phyloP scores from a whole-genome alignment of 179 eudicot species.

The Gypsophila paniculata region DNA sequence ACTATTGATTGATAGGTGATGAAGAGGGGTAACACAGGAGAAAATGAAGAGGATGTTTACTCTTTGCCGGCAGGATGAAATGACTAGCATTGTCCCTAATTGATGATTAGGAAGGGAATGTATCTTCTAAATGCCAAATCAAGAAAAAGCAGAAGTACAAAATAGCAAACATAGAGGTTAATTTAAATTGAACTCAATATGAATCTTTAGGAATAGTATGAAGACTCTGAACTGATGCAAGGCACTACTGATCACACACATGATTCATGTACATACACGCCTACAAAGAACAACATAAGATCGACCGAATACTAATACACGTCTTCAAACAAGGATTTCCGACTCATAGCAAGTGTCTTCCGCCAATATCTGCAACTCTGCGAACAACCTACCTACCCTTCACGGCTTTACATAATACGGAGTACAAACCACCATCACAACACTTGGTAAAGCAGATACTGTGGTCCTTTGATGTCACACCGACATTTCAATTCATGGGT shows the following conservation, averaged over 20 bases:
- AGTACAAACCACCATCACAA: constrained; percentile 1
- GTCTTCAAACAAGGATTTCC: constrained; percentile 7
- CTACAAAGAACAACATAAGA: constrained; percentile 18
- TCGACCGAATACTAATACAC: not conserved
- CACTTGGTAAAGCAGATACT: constrained; percentile 7
- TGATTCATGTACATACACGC: constrained; percentile 15
- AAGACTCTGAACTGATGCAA: not conserved
- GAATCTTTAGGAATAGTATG: not conserved
- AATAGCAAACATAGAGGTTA: not conserved
- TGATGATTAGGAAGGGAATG: not conserved
- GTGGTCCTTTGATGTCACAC: not conserved
- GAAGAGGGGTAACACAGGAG: no score
- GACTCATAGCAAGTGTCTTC: constrained; percentile 5
- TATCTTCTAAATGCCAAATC: no score
- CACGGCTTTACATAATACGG: not conserved
- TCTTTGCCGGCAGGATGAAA: no score
- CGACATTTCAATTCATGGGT: not conserved
- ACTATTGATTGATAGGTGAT: no score
- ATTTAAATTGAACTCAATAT: not conserved
- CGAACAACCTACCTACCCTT: not conserved
- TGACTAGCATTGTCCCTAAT: not conserved
- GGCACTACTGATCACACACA: constrained; percentile 1
- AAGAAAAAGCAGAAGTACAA: not conserved
- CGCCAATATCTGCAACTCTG: constrained; percentile 5
- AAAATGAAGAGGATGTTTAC: no score